Evolutionary conservation across 352 stramenopile species (phyloP).

Genomic region (Albugo laibachii): DNA sequence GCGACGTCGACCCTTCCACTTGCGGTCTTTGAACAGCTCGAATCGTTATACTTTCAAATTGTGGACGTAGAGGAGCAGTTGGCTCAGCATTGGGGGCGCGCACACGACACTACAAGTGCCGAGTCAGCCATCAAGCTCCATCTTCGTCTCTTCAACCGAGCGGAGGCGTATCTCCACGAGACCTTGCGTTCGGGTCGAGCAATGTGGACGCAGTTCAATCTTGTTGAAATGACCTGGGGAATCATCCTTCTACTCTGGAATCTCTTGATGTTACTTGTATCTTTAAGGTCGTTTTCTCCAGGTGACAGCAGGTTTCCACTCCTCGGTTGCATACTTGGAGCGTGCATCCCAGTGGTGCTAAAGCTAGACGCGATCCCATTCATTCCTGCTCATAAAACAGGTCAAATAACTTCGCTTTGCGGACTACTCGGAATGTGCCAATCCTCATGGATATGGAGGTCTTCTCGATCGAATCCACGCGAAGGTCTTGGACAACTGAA

Average conservation of each 20-base stretch:
- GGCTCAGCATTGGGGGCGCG: neutral
- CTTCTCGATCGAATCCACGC: too few relatives aligned
- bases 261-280: neutral
- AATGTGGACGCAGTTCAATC: conserved; percentile 78
- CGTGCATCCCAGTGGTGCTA: neutral
- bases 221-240: conserved; percentile 54
- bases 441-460: too few relatives aligned
- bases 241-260: conserved; percentile 17
- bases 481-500: neutral
- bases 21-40: conserved; percentile 29
- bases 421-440: too few relatives aligned
- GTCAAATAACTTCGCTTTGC: too few relatives aligned
- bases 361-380: neutral
- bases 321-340: neutral
- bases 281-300: neutral
- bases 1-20: conserved; percentile 39
- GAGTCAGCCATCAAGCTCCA: conserved; percentile 10
- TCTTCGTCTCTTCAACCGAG: conserved; percentile 14
- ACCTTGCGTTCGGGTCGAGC: conserved; percentile 38
- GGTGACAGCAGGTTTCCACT: neutral
- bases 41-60: conserved; percentile 25
- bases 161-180: conserved; percentile 45
- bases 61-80: conserved; percentile 12
- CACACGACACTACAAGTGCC: neutral
- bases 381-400: too few relatives aligned